Evolutionary conservation across 2,329 filamentous ascomycete genomes (phyloP), one percentile per base, ranked within the genome.

Genomic region (Colletotrichum shisoi): DNA sequence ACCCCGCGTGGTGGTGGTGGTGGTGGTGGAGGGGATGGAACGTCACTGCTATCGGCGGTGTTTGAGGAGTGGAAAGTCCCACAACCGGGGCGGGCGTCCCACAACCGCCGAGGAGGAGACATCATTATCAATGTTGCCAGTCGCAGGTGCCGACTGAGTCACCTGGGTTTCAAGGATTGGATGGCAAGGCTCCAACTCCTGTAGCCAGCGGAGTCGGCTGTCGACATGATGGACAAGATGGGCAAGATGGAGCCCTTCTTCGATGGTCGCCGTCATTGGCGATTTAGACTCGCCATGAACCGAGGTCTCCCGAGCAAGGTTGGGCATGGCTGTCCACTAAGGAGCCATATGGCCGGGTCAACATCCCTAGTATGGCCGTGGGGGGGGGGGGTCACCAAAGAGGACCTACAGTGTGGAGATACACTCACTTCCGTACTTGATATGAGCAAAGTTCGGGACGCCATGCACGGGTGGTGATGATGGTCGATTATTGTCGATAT

Each of bases 11-110:
- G 31, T 34, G 31, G 27, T 31, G 27, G 27, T 31, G 27, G 27
- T 31, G 27, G 27, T 13, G 31, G 67, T 42, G 68, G 67, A 68
- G 68, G 66, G 66, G 56, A 70, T 69, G 68, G 62, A 70, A 70
- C 68, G 68, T 70, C 66, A 70, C 68, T 67, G 62, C 56, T 62
- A 67, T 68, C 66, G 58, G 49, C n/a, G 31, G 62, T 69, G 56
- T 58, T 37, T 40, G 46, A 59, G 45, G 34, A 59, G 45, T 4
- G 49, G 9, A 49, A 15, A 62, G 65, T 68, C 62, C 65, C 65
- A 68, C 65, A 40, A 46, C 40, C 39, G 27, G 39, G 8, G 31
- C 57, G 27, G 40, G 48, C 46, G n/a, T 53, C 34, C 31, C 34
- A 39, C 46, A 52, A 31, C 19, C 19, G 37, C 21, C 34, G 34